Evolutionary conservation across 106 monocot genomes (phyloP).

Genomic region (Acanthochlamys bracteata): DNA sequence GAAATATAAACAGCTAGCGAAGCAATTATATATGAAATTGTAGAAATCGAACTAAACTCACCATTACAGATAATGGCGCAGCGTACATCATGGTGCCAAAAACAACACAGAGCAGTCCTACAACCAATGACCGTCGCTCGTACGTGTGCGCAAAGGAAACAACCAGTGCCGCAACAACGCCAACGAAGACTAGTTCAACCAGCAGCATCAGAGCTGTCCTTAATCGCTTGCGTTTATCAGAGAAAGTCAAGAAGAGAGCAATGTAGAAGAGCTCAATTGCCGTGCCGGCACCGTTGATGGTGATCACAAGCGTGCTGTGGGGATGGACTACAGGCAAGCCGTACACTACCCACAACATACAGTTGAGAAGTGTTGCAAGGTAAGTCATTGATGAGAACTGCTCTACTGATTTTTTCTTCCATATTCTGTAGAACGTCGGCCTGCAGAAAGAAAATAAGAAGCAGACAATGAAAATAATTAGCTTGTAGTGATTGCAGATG

Average conservation of each 20-base stretch:
- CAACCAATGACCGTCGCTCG: conserved; percentile 24
- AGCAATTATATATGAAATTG: no score
- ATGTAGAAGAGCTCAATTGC: conserved; percentile 43
- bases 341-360: conserved; percentile 48
- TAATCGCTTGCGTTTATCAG: conserved; percentile 5
- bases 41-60: conserved; percentile 6
- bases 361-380: conserved; percentile 48
- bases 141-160: conserved; percentile 23
- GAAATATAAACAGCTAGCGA: no score
- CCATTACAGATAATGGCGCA: conserved; percentile 51
- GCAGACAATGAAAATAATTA: not conserved
- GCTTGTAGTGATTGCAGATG: no score
- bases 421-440: conserved; percentile 38
- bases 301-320: conserved; percentile 42
- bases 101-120: conserved; percentile 41
- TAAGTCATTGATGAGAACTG: conserved; percentile 36
- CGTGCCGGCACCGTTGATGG: conserved; percentile 48
- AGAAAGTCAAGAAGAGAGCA: conserved; percentile 38
- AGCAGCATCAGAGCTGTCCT: conserved; percentile 4
- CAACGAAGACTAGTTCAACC: conserved; percentile 28
- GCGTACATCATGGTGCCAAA: conserved; percentile 56
- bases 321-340: conserved; percentile 43
- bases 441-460: conserved; percentile 11
- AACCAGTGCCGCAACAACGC: conserved; percentile 15
- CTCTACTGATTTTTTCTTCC: conserved; percentile 32